phyloP scores from a whole-genome alignment of 805 yeast genomes.

The Starmera caribaea region DNA sequence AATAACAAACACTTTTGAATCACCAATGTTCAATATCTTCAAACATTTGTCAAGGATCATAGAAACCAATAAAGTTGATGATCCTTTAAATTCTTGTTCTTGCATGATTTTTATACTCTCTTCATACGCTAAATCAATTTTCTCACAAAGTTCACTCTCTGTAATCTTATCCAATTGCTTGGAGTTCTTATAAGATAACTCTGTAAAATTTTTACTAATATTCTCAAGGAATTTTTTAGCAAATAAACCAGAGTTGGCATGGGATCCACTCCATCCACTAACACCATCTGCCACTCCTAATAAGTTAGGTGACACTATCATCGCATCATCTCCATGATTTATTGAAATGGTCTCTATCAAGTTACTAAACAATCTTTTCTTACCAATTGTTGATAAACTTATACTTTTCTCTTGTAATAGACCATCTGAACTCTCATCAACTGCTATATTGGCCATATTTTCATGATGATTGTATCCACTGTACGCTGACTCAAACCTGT shows the following conservation, averaged over 20 bases:
- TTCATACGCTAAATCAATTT: slow-evolving; percentile 36
- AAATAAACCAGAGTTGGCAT: slow-evolving; percentile 41
- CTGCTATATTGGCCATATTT: slow-evolving; percentile 24
- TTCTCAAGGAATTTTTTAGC: slow-evolving; percentile 44
- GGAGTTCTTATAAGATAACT: slow-evolving; percentile 13
- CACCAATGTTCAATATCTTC: slow-evolving; percentile 43
- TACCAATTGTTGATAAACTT: slow-evolving; percentile 33
- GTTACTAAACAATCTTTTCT: slow-evolving; percentile 41
- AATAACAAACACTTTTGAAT: slow-evolving; percentile 37
- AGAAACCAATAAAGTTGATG: slow-evolving; percentile 37
- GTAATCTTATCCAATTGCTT: slow-evolving; percentile 29
- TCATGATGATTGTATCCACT: slow-evolving; percentile 42
- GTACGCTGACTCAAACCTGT: slow-evolving; percentile 33
- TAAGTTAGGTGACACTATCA: slow-evolving; percentile 42
- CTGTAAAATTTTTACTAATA: slow-evolving; percentile 27
- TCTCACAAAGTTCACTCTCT: slow-evolving; percentile 30
- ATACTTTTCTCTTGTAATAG: slow-evolving; percentile 35
- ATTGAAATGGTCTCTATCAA: slow-evolving; percentile 42
- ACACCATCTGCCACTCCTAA: slow-evolving; percentile 50
- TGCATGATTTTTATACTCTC: slow-evolving; percentile 44
- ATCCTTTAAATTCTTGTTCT: slow-evolving; percentile 35
- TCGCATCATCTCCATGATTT: slow-evolving; percentile 49
- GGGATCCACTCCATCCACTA: slow-evolving; percentile 43
- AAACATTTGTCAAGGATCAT: slow-evolving; percentile 39
- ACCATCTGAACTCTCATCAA: slow-evolving; percentile 37